Evolutionary conservation across 1,284 basidiomycete genomes (phyloP).

Genomic region (Athelia sp.): DNA sequence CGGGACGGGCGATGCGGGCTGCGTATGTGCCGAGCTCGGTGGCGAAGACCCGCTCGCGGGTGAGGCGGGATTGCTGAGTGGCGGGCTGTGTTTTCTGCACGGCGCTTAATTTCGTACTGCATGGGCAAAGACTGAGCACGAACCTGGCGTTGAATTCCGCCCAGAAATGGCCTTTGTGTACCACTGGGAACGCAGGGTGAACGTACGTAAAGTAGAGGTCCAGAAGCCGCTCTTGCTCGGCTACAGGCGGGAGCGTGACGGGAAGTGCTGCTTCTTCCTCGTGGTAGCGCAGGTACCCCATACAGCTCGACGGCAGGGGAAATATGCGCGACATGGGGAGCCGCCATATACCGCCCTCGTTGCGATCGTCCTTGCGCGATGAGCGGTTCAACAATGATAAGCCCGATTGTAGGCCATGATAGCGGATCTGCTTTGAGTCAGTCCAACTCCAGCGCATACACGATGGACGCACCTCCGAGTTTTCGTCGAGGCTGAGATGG

Average conservation of each 20-base stretch:
- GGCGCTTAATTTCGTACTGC: neutral
- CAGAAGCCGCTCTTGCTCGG: conserved; percentile 63
- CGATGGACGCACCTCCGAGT: conserved; percentile 1
- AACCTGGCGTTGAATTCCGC: conserved; percentile 58
- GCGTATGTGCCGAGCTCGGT: neutral
- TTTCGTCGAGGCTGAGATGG: neutral
- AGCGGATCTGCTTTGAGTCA: conserved; percentile 74
- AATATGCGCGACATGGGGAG: conserved; percentile 74
- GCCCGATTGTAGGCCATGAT: conserved; percentile 71
- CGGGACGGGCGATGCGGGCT: conserved; percentile 35
- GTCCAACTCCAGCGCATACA: too few species aligned
- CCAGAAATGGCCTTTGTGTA: conserved; percentile 70
- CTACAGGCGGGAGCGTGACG: conserved; percentile 47
- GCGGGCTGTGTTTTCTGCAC: neutral
- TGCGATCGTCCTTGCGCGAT: conserved; percentile 60
- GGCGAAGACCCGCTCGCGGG: neutral
- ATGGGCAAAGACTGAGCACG: conserved; percentile 13
- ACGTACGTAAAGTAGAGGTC: conserved; percentile 77
- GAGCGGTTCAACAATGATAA: conserved; percentile 69
- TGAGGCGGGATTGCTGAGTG: neutral
- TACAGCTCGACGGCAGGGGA: conserved; percentile 48
- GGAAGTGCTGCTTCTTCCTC: conserved; percentile 28
- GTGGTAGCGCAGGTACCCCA: conserved; percentile 25
- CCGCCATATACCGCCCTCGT: conserved; percentile 73
- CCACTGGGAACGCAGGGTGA: conserved; percentile 73